A percentile compares a stretch with the other conserved stretches of the same genome.
phyloP scores from a whole-genome alignment of 495 filamentous ascomycete species.

The Penicillium desertorum region DNA sequence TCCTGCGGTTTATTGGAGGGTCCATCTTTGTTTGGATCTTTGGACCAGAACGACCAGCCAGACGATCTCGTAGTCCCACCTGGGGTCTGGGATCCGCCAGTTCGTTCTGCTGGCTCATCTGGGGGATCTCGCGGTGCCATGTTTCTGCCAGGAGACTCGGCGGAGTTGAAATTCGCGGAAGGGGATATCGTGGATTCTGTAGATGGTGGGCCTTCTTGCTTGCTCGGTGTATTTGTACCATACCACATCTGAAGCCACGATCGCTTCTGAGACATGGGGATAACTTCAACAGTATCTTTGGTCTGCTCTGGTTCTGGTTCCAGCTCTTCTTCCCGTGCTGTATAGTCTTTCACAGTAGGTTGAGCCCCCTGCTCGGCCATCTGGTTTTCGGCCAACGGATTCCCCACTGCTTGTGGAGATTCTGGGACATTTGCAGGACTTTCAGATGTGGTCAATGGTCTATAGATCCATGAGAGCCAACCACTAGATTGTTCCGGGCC shows the following conservation, averaged over 20 bases:
- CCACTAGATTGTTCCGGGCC: conserved; percentile 42
- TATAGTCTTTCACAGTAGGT: conserved; percentile 20
- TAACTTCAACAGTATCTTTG: conserved; percentile 23
- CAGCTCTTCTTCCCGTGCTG: conserved; percentile 18
- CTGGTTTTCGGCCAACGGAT: conserved; percentile 22
- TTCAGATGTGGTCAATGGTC: conserved; percentile 19
- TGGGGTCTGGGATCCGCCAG: conserved; percentile 41
- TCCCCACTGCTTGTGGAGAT: conserved; percentile 20
- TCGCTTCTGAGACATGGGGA: conserved; percentile 33
- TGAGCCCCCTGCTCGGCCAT: conserved; percentile 19
- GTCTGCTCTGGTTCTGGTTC: conserved; percentile 14
- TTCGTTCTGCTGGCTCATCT: conserved; percentile 26
- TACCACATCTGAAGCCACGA: conserved; percentile 54
- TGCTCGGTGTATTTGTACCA: conserved; percentile 34
- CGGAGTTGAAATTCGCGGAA: conserved; percentile 6
- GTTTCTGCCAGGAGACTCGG: conserved; percentile 21
- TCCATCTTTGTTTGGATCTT: conserved; percentile 54
- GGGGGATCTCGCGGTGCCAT: conserved; percentile 26
- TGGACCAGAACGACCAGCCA: conserved; percentile 86
- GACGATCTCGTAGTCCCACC: conserved; percentile 51
- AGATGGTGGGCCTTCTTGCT: conserved; percentile 26
- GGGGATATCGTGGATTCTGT: conserved; percentile 26
- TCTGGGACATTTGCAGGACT: conserved; percentile 1
- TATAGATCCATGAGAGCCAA: conserved; percentile 62
- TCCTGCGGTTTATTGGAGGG: conserved; percentile 35